phyloP scores from a whole-genome alignment of 179 eudicot species.

The Beta lomatogona region DNA sequence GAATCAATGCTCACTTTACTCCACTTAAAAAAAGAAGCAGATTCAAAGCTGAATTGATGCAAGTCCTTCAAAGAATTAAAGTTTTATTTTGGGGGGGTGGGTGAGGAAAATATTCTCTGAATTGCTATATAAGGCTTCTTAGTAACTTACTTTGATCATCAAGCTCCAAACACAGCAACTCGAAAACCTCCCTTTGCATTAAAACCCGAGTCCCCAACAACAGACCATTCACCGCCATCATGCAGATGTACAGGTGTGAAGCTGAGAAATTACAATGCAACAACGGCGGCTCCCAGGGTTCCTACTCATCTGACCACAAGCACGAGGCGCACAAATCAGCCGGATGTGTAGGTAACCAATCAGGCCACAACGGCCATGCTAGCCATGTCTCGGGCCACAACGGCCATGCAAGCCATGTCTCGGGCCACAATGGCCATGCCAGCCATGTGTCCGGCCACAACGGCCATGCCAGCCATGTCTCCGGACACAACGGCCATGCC shows the following conservation, averaged over 20 bases:
- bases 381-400: background rate
- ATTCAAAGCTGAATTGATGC: no score
- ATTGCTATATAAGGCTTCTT: constrained; percentile 30
- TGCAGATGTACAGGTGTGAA: constrained; percentile 34
- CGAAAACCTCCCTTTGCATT: constrained; percentile 9
- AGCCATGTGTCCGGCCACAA: no score
- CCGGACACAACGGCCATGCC: constrained; percentile 4
- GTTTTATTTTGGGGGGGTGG: no score
- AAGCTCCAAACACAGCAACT: constrained; percentile 20
- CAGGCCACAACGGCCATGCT: background rate
- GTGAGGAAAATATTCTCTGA: background rate
- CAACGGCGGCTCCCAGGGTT: constrained; percentile 17
- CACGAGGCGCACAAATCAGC: constrained; percentile 8
- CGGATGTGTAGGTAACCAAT: constrained; percentile 12
- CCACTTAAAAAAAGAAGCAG: background rate
- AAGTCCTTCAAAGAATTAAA: background rate
- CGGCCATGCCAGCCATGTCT: background rate
- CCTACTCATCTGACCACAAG: constrained; percentile 17
- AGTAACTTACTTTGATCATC: constrained; percentile 14
- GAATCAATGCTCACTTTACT: no score
- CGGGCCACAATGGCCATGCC: no score
- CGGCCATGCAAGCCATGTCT: background rate
- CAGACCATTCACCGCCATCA: constrained; percentile 5
- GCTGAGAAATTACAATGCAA: constrained; percentile 15
- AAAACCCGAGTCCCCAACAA: background rate